Evolutionary conservation across 2,329 filamentous ascomycete species (phyloP), one percentile per base, ranked within the genome.

Genomic region (Thielaviopsis musarum): DNA sequence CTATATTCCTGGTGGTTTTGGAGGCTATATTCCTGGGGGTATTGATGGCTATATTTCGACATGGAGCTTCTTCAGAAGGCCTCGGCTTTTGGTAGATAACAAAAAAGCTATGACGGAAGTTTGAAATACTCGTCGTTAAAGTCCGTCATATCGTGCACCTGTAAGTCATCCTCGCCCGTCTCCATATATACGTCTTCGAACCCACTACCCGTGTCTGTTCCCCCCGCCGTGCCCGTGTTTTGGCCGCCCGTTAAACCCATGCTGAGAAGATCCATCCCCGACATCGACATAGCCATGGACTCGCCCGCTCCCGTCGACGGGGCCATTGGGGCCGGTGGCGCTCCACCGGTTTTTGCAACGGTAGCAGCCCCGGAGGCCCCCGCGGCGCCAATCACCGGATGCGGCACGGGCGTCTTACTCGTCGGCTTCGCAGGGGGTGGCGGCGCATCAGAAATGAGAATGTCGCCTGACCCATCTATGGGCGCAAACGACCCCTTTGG

Each of bases 381-480:
- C 26, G 54, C 54, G 6, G 30, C 61, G 54, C 64, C 52, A 41
- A 56, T 59, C 4, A 63, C 26, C 58, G 62, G 65, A 24, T 61
- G 59, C 21, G 65, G 64, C 54, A 65, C 54, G 55, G 38, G 38
- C 17, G 38, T 45, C 10, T 45, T 45, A n/a, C 38, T 45, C 38
- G 15, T 45, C 38, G 30, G 30, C 30, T 45, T 45, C 17, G 38
- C 15, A 17, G 38, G 38, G 38, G 38, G 65, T 59, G 13, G 60
- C 26, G 54, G 59, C 17, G 30, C 59, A 57, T 61, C 59, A 10
- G 28, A 45, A 17, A 58, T 61, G 19, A 56, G 49, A 38, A 58
- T 61, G 30, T 59, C 59, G 13, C 38, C 56, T 1, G 59, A 59
- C 26, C 24, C 57, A 49, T 55, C 59, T 6, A 56, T 59, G 34